A percentile compares a stretch with the other conserved stretches of the same genome.
phyloP scores from a whole-genome alignment of 2,329 filamentous ascomycete species.

The Cladophialophora exuberans region DNA sequence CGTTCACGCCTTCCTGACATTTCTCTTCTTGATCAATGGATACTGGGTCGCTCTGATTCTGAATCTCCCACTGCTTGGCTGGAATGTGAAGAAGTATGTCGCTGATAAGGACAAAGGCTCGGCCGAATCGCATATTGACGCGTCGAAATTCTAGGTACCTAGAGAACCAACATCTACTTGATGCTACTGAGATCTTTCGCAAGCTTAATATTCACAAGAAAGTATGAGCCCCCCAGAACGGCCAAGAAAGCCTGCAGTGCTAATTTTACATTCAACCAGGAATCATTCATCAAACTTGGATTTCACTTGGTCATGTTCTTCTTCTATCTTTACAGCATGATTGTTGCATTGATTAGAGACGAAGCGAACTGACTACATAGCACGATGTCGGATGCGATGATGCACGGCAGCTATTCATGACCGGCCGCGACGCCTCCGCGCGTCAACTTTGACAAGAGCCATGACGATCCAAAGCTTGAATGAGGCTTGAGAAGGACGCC shows the following conservation, averaged over 20 bases:
- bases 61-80: slow-evolving; percentile 87
- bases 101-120: neutral
- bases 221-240: slow-evolving; percentile 53
- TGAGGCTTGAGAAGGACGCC: neutral
- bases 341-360: slow-evolving; percentile 93
- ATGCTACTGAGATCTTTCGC: slow-evolving; percentile 98
- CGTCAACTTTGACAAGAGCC: neutral
- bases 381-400: slow-evolving; percentile 45
- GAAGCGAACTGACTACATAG: slow-evolving; percentile 73
- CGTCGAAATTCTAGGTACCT: slow-evolving; percentile 68
- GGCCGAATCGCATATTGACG: slow-evolving; percentile 13
- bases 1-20: slow-evolving; percentile 93
- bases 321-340: slow-evolving; percentile 99
- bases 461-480: neutral
- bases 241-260: neutral
- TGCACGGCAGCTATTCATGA: slow-evolving; percentile 34
- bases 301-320: slow-evolving; percentile 99
- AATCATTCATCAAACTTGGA: slow-evolving; percentile 98
- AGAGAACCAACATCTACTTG: slow-evolving; percentile 94
- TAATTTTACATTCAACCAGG: slow-evolving; percentile 56
- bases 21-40: slow-evolving; percentile 96
- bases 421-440: no score
- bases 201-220: slow-evolving; percentile 99
- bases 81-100: slow-evolving; percentile 96
- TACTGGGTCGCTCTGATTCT: slow-evolving; percentile 95